phyloP scores from a whole-genome alignment of 2,329 filamentous ascomycete species.

The Neopestalotiopsis rosae region DNA sequence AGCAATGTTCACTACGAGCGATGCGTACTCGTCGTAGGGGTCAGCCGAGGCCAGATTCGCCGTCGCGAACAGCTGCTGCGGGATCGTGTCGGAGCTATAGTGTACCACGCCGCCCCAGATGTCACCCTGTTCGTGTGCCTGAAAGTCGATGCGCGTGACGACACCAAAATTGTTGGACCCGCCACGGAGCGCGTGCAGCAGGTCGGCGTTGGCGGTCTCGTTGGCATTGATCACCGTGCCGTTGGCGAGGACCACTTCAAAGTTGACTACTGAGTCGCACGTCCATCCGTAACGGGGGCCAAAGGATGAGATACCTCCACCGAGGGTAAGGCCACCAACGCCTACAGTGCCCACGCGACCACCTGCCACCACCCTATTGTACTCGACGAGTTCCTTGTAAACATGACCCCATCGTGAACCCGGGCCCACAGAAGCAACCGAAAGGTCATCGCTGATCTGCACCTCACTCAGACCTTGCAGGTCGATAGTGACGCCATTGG shows the following conservation, averaged over 20 bases:
- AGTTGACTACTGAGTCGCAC: slow-evolving; percentile 50
- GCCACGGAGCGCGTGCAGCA: slow-evolving; percentile 21
- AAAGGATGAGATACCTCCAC: slow-evolving; percentile 56
- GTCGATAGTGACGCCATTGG: slow-evolving; percentile 48
- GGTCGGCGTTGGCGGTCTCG: neutral
- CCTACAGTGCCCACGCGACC: neutral
- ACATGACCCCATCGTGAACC: slow-evolving; percentile 27
- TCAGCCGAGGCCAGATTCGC: too few relatives aligned
- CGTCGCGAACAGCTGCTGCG: too few relatives aligned
- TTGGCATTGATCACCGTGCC: slow-evolving; percentile 32
- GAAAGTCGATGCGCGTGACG: slow-evolving; percentile 21
- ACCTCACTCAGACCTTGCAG: slow-evolving; percentile 33
- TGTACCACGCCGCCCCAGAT: neutral
- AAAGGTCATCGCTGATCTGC: slow-evolving; percentile 17
- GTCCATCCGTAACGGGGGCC: slow-evolving; percentile 49
- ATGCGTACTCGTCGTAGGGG: too few relatives aligned
- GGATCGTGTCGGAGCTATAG: too few relatives aligned
- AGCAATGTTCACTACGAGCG: too few relatives aligned
- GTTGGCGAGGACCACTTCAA: slow-evolving; percentile 52
- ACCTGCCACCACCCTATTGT: slow-evolving; percentile 23
- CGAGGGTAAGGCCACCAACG: slow-evolving; percentile 50
- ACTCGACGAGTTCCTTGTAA: slow-evolving; percentile 27
- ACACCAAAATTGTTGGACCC: slow-evolving; percentile 25
- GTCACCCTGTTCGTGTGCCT: neutral
- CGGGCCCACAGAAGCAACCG: slow-evolving; percentile 28